Evolutionary conservation across 2,329 filamentous ascomycete genomes (phyloP), one percentile per base, ranked within the genome.

Genomic region (Colletotrichum tanaceti): DNA sequence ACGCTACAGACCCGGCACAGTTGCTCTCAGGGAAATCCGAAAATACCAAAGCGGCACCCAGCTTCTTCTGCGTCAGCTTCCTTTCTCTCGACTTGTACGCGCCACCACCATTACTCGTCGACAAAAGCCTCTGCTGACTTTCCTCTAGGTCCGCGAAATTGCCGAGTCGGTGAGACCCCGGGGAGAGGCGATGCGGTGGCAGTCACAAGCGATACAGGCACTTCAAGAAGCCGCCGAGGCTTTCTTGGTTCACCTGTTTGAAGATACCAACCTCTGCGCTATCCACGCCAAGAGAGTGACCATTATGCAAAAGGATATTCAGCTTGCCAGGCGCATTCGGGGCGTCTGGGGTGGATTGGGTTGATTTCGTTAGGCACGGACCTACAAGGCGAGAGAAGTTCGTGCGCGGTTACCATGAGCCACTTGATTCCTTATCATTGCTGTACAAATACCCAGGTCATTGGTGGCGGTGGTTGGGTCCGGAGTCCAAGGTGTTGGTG

Each of bases 221-320:
- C 86, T 98, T 3, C 95, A 98, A 81, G 95, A 98, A 84, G 93
- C 95, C 16, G 89, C 94, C n/a, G 95, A 98, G 83, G 95, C 95
- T 5, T 98, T 97, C 81, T 86, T 98, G 73, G 92, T 98, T 68
- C 94, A 97, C 77, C 85, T 98, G n/a, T 98, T 98, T 77, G 94
- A 98, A 79, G 93, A 97, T 81, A 93, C 93, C 72, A 98, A 98
- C 82, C 87, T 98, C 49, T 98, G 95, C 82, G 96, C 95, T 71
- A 94, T 98, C 74, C 95, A 98, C 81, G 96, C 95, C 71, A 98
- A 97, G 84, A 87, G 95, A 78, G 94, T 98, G 61, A 98, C 95
- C 46, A 97, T 98, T 75, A 95, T 97, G 93, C 94, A 96, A 81
- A 97, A 97, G 83, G 96, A 98, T 80, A 97, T 99, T 75, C 95